Evolutionary conservation across 2,329 filamentous ascomycete species (phyloP).

Genomic region (Colletotrichum siamense): DNA sequence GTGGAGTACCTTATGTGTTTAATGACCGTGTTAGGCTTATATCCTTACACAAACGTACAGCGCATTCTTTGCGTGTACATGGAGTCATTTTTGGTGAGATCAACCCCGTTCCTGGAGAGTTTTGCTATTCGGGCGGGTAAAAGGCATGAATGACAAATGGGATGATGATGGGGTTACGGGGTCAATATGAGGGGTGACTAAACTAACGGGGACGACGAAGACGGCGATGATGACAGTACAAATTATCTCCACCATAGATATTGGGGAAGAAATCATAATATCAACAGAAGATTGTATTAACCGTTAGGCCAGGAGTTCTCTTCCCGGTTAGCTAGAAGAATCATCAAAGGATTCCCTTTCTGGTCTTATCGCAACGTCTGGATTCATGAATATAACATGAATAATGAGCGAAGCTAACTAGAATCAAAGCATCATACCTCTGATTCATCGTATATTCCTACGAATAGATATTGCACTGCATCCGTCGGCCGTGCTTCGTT

Average conservation of each 20-base stretch:
- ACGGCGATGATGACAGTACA: too few relatives aligned
- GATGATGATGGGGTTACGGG: fast-evolving
- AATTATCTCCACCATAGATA: fast-evolving
- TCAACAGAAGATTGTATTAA: not conserved
- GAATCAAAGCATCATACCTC: fast-evolving
- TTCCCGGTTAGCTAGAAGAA: fast-evolving
- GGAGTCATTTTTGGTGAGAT: too few relatives aligned
- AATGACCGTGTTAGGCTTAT: not conserved
- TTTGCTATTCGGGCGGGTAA: too few relatives aligned
- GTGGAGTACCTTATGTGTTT: not conserved
- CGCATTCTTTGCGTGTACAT: too few relatives aligned
- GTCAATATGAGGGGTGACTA: not conserved
- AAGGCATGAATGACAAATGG: too few relatives aligned
- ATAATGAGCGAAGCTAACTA: too few relatives aligned
- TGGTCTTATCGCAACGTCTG: too few relatives aligned
- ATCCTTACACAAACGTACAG: not conserved
- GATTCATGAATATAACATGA: fast-evolving
- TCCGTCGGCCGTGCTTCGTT: not conserved
- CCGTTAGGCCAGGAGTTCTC: fast-evolving
- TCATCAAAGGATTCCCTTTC: too few relatives aligned
- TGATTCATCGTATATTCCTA: fast-evolving
- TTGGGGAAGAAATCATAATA: fast-evolving
- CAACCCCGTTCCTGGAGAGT: too few relatives aligned
- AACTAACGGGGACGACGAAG: fast-evolving
- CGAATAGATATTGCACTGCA: fast-evolving